These are phyloP conservation scores for Tinospora cordifolia DNA, from an alignment of 164 flowering plant genomes.

Conservation along the genomic window DNA sequence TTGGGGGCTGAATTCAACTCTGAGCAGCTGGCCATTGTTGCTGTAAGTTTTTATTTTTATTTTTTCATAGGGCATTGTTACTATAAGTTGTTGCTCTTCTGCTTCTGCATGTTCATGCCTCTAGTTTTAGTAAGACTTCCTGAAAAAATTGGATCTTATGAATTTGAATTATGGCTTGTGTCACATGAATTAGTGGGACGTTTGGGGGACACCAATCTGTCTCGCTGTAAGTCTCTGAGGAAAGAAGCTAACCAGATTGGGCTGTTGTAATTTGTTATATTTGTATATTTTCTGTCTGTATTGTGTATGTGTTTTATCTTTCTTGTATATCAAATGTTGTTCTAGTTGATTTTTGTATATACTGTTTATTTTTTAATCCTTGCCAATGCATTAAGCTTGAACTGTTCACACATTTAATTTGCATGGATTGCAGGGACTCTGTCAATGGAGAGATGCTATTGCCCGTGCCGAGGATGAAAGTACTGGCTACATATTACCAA, in stretches of 20 bases:
- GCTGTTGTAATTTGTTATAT: neutral
- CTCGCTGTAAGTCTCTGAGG: no score
- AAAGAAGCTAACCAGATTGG: neutral
- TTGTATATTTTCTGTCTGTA: neutral
- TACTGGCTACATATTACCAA: slow-evolving; percentile 92
- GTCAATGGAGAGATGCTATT: slow-evolving; percentile 82
- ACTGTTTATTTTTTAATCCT: neutral
- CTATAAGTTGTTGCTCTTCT: slow-evolving; percentile 45
- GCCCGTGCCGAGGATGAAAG: slow-evolving; percentile 99
- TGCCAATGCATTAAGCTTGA: neutral
- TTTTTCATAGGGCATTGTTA: slow-evolving; percentile 71
- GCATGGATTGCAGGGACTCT: slow-evolving; percentile 58
- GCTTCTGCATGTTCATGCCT: neutral
- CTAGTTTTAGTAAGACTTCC: neutral
- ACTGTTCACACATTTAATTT: neutral
- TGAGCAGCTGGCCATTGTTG: slow-evolving; percentile 78
- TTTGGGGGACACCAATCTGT: neutral
- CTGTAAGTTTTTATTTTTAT: no score
- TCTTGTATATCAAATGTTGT: neutral
- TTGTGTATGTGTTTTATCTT: neutral
- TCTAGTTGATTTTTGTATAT: neutral
- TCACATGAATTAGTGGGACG: neutral
- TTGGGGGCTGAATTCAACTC: slow-evolving; percentile 55
- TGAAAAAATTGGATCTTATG: neutral
- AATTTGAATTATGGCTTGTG: neutral